A percentile compares a stretch with the other conserved stretches of the same genome.
Conservation (phyloP, 169 alveolate genomes). For the Plasmodium relictum region DNA sequence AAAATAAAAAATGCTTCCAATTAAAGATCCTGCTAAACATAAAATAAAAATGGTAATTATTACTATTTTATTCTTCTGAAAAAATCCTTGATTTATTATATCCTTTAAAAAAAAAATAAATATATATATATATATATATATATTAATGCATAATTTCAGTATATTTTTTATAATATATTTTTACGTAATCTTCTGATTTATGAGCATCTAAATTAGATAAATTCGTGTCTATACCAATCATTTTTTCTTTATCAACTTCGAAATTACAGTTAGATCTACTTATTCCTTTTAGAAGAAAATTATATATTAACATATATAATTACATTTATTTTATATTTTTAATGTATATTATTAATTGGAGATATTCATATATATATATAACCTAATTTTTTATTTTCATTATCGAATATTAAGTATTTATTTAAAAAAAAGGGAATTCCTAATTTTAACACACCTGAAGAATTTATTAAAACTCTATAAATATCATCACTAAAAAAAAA, state of each 20-base stretch:
- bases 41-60: constrained; percentile 7
- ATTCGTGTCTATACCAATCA: neutral
- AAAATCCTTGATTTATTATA: neutral
- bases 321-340: neutral
- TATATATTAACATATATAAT: neutral
- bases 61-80: constrained; percentile 12
- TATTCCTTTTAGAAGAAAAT: neutral
- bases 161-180: neutral
- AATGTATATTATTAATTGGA: neutral
- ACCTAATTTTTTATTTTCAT: constrained; percentile 50
- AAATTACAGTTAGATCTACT: constrained; percentile 1
- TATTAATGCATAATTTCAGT: neutral
- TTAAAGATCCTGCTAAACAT: neutral
- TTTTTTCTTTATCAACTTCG: neutral
- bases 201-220: neutral
- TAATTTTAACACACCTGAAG: constrained; percentile 3
- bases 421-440: constrained; percentile 57
- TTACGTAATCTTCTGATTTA: neutral
- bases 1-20: constrained; percentile 37
- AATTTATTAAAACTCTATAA: constrained; percentile 41
- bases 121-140: neutral
- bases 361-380: neutral
- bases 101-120: constrained; percentile 6
- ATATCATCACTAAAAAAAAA: constrained; percentile 26
- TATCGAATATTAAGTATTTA: constrained; percentile 59